These are phyloP conservation scores for Neonectria punicea DNA, from an alignment of 2,329 filamentous ascomycete species.

Conservation along the genomic window DNA sequence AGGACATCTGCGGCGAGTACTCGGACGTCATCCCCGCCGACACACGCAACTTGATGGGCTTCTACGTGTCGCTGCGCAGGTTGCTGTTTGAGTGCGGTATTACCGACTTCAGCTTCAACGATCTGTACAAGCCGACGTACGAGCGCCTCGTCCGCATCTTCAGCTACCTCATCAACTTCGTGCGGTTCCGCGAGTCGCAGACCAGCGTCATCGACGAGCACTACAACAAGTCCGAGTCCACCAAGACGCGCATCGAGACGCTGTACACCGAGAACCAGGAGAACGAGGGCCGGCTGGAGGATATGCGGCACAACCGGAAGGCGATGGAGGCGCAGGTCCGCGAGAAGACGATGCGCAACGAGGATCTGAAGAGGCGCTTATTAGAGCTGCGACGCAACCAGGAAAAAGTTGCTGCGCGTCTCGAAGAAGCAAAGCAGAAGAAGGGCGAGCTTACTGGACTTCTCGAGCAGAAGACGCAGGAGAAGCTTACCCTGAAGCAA, in stretches of 20 bases:
- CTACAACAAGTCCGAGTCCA: conserved; percentile 89
- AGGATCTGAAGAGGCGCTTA: conserved; percentile 84
- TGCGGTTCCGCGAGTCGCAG: conserved; percentile 94
- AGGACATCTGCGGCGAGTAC: conserved; percentile 86
- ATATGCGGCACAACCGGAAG: conserved; percentile 82
- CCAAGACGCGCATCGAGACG: conserved; percentile 87
- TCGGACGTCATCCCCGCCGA: conserved; percentile 87
- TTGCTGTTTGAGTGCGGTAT: conserved; percentile 90
- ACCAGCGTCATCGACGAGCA: conserved; percentile 90
- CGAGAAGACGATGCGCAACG: conserved; percentile 87
- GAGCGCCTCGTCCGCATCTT: conserved; percentile 94
- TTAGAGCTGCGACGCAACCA: conserved; percentile 85
- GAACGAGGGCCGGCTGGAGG: conserved; percentile 80
- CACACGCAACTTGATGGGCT: conserved; percentile 93
- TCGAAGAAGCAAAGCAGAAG: conserved; percentile 85
- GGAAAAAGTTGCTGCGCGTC: conserved; percentile 81
- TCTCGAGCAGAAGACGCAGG: conserved; percentile 77
- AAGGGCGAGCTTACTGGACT: conserved; percentile 79
- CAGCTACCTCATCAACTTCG: conserved; percentile 98
- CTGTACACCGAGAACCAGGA: conserved; percentile 88
- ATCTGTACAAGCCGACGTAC: conserved; percentile 91
- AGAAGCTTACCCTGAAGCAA: conserved; percentile 77
- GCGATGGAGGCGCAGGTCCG: conserved; percentile 84
- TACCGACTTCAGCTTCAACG: conserved; percentile 91
- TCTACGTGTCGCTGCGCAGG: conserved; percentile 85